phyloP scores from a whole-genome alignment of 1,139 yeast genomes.

The Saccharomyces hybrid region DNA sequence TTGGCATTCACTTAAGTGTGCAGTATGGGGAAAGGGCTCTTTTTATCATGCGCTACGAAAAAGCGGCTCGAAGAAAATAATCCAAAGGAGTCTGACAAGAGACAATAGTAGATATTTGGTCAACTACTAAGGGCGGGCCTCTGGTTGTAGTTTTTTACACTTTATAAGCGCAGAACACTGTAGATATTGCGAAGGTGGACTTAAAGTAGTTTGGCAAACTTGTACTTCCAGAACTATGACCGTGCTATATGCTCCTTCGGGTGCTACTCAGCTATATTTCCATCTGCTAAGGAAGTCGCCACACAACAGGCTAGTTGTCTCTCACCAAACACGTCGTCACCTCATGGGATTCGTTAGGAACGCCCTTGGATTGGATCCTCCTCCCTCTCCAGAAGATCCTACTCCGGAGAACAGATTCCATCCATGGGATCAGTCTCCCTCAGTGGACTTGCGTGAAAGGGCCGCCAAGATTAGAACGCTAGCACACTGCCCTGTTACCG shows the following conservation, averaged over 20 bases:
- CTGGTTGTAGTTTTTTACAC: background rate
- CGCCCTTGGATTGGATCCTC: constrained; percentile 55
- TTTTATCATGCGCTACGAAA: background rate
- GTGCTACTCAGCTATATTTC: background rate
- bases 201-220: background rate
- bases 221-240: background rate
- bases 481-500: constrained; percentile 88
- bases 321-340: constrained; percentile 22
- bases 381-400: constrained; percentile 54
- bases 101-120: background rate
- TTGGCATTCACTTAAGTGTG: background rate
- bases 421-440: constrained; percentile 89
- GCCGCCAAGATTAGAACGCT: constrained; percentile 85
- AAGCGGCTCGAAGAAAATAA: background rate
- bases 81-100: background rate
- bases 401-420: constrained; percentile 62
- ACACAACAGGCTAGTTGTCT: background rate
- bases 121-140: background rate
- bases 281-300: background rate
- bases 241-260: background rate
- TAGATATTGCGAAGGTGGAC: background rate
- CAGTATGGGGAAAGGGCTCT: background rate
- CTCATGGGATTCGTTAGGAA: constrained; percentile 44
- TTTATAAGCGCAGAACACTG: background rate
- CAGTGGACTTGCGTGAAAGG: constrained; percentile 76